phyloP scores from a whole-genome alignment of 2,329 filamentous ascomycete species.

The Ophiostoma piceae region DNA sequence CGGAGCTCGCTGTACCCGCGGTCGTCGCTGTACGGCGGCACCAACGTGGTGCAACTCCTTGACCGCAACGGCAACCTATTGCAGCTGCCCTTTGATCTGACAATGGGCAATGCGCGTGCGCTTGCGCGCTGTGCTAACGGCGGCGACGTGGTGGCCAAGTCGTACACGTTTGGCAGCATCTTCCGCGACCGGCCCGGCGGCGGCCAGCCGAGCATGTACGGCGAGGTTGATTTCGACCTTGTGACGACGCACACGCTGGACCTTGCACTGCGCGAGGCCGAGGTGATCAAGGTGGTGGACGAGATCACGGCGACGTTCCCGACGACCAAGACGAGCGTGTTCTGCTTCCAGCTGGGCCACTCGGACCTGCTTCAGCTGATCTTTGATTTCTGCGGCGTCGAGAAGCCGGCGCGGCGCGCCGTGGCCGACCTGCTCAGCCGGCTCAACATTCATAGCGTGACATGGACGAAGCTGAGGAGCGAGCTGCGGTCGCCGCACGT shows the following conservation, averaged over 20 bases:
- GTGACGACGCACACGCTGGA: slow-evolving; percentile 78
- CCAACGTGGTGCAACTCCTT: slow-evolving; percentile 71
- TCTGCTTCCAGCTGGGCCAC: slow-evolving; percentile 90
- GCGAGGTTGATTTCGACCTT: slow-evolving; percentile 95
- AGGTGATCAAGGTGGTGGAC: slow-evolving; percentile 89
- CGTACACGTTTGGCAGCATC: slow-evolving; percentile 81
- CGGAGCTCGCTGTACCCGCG: slow-evolving; percentile 74
- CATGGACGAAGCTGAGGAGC: slow-evolving; percentile 75
- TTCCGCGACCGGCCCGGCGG: slow-evolving; percentile 75
- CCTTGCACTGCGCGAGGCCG: slow-evolving; percentile 82
- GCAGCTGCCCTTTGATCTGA: slow-evolving; percentile 91
- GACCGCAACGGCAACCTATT: slow-evolving; percentile 81
- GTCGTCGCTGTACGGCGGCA: slow-evolving; percentile 67
- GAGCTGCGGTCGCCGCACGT: slow-evolving; percentile 77
- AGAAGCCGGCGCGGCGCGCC: slow-evolving; percentile 58
- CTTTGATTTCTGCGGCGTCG: slow-evolving; percentile 85
- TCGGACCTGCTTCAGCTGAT: slow-evolving; percentile 78
- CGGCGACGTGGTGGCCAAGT: slow-evolving; percentile 60
- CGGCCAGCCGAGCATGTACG: slow-evolving; percentile 74
- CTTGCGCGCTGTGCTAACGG: slow-evolving; percentile 65
- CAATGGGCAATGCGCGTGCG: slow-evolving; percentile 77
- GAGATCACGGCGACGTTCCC: slow-evolving; percentile 82
- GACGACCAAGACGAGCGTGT: slow-evolving; percentile 60
- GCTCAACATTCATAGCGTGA: slow-evolving; percentile 73
- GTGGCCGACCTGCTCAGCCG: slow-evolving; percentile 83